Conservation (phyloP, 208 protist genomes). For the Crithidia bombi region DNA sequence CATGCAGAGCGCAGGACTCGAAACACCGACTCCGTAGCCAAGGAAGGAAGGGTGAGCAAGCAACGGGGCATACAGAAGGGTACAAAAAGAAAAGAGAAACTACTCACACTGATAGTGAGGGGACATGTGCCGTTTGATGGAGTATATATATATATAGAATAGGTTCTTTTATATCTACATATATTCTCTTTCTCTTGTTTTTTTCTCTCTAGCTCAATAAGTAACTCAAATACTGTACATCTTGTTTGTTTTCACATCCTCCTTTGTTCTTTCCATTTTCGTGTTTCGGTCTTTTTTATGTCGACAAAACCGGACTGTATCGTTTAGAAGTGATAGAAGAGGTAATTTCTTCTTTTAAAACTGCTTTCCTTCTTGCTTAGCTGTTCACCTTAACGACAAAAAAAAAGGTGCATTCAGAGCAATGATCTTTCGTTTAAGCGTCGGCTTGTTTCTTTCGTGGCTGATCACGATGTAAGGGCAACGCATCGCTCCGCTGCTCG, state of each 20-base stretch:
- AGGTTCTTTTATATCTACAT: slow-evolving; percentile 20
- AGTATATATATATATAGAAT: not conserved
- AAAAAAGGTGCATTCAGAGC: slow-evolving; percentile 13
- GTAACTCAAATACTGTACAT: slow-evolving; percentile 22
- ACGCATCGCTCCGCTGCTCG: slow-evolving; percentile 15
- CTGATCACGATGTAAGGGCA: slow-evolving; percentile 7
- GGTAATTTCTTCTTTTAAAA: no score
- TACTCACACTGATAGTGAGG: not conserved
- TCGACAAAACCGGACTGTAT: not conserved
- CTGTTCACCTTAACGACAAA: slow-evolving; percentile 14
- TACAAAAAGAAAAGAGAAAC: slow-evolving; percentile 1
- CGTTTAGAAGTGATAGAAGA: not conserved
- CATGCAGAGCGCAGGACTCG: not conserved
- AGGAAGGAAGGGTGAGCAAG: not conserved
- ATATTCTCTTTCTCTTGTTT: not conserved
- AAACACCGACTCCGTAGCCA: not conserved
- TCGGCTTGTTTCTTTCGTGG: not conserved
- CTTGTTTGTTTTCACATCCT: slow-evolving; percentile 13
- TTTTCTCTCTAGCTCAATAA: slow-evolving; percentile 17
- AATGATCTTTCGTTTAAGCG: not conserved
- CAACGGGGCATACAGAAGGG: no score
- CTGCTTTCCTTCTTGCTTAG: slow-evolving; percentile 8
- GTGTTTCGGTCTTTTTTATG: not conserved
- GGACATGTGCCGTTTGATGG: not conserved
- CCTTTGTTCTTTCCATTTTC: slow-evolving; percentile 10